Percentiles rank a stretch among this genome's conserved stretches.
Conservation (phyloP, 2,329 filamentous ascomycete genomes). For the Colletotrichum phormii region DNA sequence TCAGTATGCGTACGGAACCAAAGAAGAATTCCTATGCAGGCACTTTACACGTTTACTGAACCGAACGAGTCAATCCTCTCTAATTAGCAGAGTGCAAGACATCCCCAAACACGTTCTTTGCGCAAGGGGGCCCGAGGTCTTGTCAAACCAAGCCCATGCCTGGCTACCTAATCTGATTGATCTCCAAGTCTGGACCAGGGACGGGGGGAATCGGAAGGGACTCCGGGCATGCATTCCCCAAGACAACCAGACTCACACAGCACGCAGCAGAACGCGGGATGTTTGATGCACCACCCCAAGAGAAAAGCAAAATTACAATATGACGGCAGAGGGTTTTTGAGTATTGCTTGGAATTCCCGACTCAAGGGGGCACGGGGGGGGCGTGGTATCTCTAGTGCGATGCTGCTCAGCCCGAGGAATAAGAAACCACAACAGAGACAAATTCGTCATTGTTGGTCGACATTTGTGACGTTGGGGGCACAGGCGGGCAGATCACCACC, state of each 20-base stretch:
- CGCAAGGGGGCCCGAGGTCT: neutral
- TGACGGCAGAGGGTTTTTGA: neutral
- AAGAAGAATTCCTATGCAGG: neutral
- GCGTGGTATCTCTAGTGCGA: neutral
- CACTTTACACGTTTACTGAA: neutral
- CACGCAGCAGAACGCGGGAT: neutral
- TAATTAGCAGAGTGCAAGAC: neutral
- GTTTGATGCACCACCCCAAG: neutral
- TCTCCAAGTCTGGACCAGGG: constrained; percentile 20
- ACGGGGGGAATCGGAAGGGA: constrained; percentile 23
- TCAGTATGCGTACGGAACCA: neutral
- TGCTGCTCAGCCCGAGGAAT: neutral
- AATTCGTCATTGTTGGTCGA: constrained; percentile 2
- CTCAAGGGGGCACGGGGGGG: neutral
- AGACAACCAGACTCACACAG: neutral
- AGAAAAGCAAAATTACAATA: neutral
- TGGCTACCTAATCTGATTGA: constrained; percentile 28
- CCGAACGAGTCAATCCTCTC: neutral
- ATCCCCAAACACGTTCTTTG: neutral
- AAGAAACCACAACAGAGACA: neutral
- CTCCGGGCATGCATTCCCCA: neutral
- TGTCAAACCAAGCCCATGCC: neutral
- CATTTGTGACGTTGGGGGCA: neutral
- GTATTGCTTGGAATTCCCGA: neutral
- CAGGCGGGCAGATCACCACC: neutral